Evolutionary conservation across 2,329 filamentous ascomycete genomes (phyloP), one percentile per base, ranked within the genome.

Genomic region (Penicillium sp.): DNA sequence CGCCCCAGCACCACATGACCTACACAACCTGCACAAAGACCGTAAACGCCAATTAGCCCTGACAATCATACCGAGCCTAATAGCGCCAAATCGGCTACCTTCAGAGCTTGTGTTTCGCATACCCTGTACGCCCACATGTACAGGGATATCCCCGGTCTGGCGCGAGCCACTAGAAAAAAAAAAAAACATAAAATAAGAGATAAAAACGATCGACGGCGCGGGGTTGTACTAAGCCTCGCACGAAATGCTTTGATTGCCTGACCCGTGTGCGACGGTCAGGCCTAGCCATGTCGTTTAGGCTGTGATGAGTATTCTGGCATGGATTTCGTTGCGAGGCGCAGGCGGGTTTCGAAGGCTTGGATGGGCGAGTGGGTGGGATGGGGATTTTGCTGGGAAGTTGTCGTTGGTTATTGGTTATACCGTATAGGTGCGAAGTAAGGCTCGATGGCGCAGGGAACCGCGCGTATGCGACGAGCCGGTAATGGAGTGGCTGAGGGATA

Each of bases 1-100:
- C n/a, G 3, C 14, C 32, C 36, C 14, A 3, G 13, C 10, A 52
- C 49, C 49, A 52, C 50, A 47, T 53, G 50, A 52, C 43, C 29
- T 27, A 23, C 50, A 48, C n/a, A 53, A 39, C 13, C 43, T 47
- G 42, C 35, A n/a, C 16, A 23, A n/a, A n/a, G n/a, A 23, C 23
- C 23, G 23, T 23, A 3, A 5, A 23, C 23, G 23, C 23, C 23
- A 23, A 3, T 23, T 23, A n/a, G n/a, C n/a, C 23, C 23, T 23
- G 23, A 23, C 23, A 23, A 23, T 23, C 23, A 23, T 19, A 36
- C 10, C 32, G 13, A 14, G n/a, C 39, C 23, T 23, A 23, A 23
- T 23, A 23, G 5, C 23, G 5, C 23, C 23, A 23, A 23, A n/a
- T n/a, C n/a, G 23, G 23, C 23, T n/a, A n/a, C n/a, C n/a, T n/a